These are phyloP conservation scores for Adansonia digitata DNA, from an alignment of 345 rosid species.

Conservation along the genomic window DNA sequence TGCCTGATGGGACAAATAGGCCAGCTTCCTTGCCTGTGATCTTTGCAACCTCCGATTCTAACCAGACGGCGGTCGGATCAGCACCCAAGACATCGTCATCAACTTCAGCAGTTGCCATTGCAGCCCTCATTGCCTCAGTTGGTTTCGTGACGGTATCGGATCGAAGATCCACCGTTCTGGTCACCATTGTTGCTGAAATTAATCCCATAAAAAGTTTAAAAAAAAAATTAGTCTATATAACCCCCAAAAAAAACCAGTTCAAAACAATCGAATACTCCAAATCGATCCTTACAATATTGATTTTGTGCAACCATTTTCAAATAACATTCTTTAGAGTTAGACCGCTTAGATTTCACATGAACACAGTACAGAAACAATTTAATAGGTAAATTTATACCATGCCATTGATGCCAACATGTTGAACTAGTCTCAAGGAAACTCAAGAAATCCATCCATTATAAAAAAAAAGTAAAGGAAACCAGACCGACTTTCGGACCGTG, in stretches of 20 bases:
- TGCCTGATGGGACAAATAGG: slow-evolving; percentile 86
- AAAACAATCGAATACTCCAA: neutral
- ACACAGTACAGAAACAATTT: neutral
- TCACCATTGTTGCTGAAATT: slow-evolving; percentile 47
- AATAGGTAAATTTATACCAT: neutral
- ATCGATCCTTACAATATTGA: slow-evolving; percentile 11
- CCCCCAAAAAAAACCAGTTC: neutral
- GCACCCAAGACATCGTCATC: slow-evolving; percentile 74
- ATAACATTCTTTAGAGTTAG: neutral
- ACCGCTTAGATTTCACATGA: neutral
- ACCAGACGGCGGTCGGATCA: slow-evolving; percentile 61
- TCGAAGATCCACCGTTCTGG: slow-evolving; percentile 74
- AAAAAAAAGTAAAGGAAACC: neutral
- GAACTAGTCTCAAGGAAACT: slow-evolving; percentile 6
- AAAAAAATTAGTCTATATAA: slow-evolving; percentile 4
- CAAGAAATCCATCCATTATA: neutral
- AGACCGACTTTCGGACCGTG: neutral
- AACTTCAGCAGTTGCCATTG: slow-evolving; percentile 87
- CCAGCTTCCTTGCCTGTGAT: slow-evolving; percentile 84
- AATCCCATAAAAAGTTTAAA: slow-evolving; percentile 12
- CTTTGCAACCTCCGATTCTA: slow-evolving; percentile 71
- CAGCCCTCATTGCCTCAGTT: slow-evolving; percentile 83
- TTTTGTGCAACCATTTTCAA: neutral
- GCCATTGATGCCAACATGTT: neutral
- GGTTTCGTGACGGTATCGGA: slow-evolving; percentile 93